These are phyloP conservation scores for Beauveria varroae DNA, from an alignment of 2,329 filamentous ascomycete genomes.

Conservation along the genomic window DNA sequence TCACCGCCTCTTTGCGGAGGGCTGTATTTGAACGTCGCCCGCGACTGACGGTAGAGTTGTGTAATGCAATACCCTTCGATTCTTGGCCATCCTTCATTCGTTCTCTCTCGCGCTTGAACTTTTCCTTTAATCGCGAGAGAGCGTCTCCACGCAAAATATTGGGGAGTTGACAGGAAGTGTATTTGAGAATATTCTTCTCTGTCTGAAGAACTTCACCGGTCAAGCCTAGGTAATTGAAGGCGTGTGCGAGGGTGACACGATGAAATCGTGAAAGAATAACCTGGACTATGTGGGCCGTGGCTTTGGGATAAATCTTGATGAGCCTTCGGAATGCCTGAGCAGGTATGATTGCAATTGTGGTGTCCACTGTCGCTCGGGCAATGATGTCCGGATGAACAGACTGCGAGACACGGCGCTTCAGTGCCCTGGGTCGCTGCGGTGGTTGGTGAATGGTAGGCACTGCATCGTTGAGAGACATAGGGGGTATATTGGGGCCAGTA, in stretches of 20 bases:
- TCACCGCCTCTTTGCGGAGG: conserved; percentile 69
- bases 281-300: conserved; percentile 94
- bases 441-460: conserved; percentile 18
- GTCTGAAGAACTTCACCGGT: conserved; percentile 88
- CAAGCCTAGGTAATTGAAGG: conserved; percentile 87
- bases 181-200: conserved; percentile 89
- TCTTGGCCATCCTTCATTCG: conserved; percentile 73
- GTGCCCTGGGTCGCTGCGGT: conserved; percentile 29
- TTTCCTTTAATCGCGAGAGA: conserved; percentile 79
- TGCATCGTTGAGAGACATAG: conserved; percentile 59
- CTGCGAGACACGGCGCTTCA: conserved; percentile 45
- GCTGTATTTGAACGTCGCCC: conserved; percentile 66
- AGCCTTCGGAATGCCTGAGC: conserved; percentile 90
- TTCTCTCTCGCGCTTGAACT: conserved; percentile 80
- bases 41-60: conserved; percentile 64
- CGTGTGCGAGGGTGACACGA: conserved; percentile 87
- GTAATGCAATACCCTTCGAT: conserved; percentile 83
- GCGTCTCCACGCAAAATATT: conserved; percentile 83
- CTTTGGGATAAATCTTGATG: conserved; percentile 90
- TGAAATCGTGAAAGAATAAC: conserved; percentile 93
- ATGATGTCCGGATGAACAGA: conserved; percentile 96
- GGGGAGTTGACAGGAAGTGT: conserved; percentile 83
- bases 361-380: conserved; percentile 91
- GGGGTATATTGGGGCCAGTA: conserved; percentile 54
- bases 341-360: conserved; percentile 96